These are phyloP conservation scores for Cytospora schulzeri DNA, from an alignment of 2,329 filamentous ascomycete genomes.

Conservation along the genomic window DNA sequence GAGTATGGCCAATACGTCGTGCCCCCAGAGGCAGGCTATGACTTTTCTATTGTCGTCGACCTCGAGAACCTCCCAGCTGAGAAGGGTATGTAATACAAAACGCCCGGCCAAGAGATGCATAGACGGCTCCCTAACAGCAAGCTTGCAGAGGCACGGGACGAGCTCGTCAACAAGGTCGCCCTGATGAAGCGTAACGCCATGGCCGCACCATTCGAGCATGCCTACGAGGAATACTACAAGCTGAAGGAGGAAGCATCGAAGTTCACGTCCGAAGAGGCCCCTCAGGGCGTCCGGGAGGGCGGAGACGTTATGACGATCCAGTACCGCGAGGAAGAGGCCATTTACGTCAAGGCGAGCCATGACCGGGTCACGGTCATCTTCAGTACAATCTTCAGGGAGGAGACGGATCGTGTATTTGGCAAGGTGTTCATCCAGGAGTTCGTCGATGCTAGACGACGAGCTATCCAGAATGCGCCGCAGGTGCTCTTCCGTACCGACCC, in stretches of 20 bases:
- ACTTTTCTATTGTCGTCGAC: conserved; percentile 92
- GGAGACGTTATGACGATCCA: conserved; percentile 95
- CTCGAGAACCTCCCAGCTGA: conserved; percentile 82
- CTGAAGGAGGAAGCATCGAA: conserved; percentile 86
- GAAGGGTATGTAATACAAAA: conserved; percentile 57
- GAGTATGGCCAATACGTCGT: conserved; percentile 95
- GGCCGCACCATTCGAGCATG: conserved; percentile 97
- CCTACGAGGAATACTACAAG: conserved; percentile 88
- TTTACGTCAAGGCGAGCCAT: conserved; percentile 97
- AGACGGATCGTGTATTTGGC: conserved; percentile 95
- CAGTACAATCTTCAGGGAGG: conserved; percentile 95
- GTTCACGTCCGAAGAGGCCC: conserved; percentile 91
- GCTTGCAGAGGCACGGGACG: conserved; percentile 74
- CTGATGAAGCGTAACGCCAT: conserved; percentile 97
- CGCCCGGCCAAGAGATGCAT: not conserved
- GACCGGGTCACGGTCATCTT: conserved; percentile 99
- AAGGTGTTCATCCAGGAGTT: conserved; percentile 99
- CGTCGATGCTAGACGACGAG: conserved; percentile 89
- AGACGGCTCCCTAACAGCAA: conserved; percentile 4
- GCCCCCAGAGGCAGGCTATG: conserved; percentile 83
- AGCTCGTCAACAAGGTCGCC: conserved; percentile 82
- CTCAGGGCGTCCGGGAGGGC: conserved; percentile 85
- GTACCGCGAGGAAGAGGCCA: conserved; percentile 97
- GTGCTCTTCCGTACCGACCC: conserved; percentile 95
- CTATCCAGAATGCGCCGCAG: conserved; percentile 97